Evolutionary conservation across 805 yeast genomes (phyloP), one percentile per base, ranked within the genome.

Genomic region (Wickerhamiella dianesei): DNA sequence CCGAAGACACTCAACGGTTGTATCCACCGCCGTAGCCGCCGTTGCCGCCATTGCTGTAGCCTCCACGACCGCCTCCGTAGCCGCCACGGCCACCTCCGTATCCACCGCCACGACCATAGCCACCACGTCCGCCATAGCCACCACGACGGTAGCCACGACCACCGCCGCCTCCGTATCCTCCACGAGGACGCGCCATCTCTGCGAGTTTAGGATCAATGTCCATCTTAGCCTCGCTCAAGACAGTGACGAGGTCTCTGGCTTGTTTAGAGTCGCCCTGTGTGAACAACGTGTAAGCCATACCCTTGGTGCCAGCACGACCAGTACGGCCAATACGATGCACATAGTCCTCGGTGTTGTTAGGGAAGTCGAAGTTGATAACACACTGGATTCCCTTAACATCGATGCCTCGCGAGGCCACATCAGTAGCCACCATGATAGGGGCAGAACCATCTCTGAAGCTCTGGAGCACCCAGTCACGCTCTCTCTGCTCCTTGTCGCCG

Each of bases 321-420:
- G 98, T 88, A 78, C 96, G 88, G 68, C 98, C 98, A 63, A 89
- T 92, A 73, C 98, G 80, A 68, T 89, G 98, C 53, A 89, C 96
- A 66, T 89, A 89, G 72, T 92, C 97, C 74, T 92, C 98, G 64
- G 88, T 85, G 71, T 89, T 89, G 68, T 85, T 87, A 63, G 98
- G 97, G 88, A 89, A 89, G 68, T 89, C 97, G 63, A 76, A 86
- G 79, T 92, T 92, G 65, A 92, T 75, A 52, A 92, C 98, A 61
- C 73, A 79, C 59, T 88, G 82, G 65, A 92, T 85, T 67, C 96
- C 98, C 75, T 92, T 92, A 69, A 92, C 98, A 72, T 92, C 98
- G 73, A 92, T 87, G 79, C 98, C 98, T 77, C 98, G 84, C 56
- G 98, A 96, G 53, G 98, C 98, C 66, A 92, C 98, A 69, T 92